A percentile compares a stretch with the other conserved stretches of the same genome.
Conservation (phyloP, 108 stramenopile genomes). For the Cylindrotheca fusiformis region DNA sequence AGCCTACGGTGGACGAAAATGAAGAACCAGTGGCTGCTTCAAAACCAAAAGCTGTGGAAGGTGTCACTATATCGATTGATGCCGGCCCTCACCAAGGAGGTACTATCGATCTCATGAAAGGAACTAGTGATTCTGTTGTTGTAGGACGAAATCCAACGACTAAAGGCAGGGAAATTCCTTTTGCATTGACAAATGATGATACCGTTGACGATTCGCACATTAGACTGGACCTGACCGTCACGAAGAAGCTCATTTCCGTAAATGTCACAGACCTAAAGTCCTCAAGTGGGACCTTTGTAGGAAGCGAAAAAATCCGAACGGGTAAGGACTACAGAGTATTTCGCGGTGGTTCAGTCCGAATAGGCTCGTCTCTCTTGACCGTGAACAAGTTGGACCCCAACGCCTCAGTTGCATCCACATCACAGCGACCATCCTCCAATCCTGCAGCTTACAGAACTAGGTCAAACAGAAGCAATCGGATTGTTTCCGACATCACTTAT, state of each 20-base stretch:
- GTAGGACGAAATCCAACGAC: conserved; percentile 15
- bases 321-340: conserved; percentile 47
- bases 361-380: conserved; percentile 28
- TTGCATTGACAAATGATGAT: conserved; percentile 5
- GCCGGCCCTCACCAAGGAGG: conserved; percentile 14
- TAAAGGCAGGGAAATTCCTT: not conserved
- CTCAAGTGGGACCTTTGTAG: conserved; percentile 42
- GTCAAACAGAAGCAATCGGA: not conserved
- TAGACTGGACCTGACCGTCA: conserved; percentile 12
- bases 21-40: conserved; percentile 10
- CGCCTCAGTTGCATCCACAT: not conserved
- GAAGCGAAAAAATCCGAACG: conserved; percentile 17
- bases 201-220: conserved; percentile 19
- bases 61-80: conserved; percentile 6
- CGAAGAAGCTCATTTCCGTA: conserved; percentile 31
- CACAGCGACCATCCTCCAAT: not conserved
- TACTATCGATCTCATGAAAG: conserved; percentile 18
- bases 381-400: conserved; percentile 9
- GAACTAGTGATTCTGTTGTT: conserved; percentile 13
- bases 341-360: conserved; percentile 36
- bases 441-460: not conserved
- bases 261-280: conserved; percentile 53
- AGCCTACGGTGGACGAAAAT: conserved; percentile 18
- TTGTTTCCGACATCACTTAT: not conserved
- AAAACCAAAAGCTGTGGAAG: conserved; percentile 3